phyloP scores from a whole-genome alignment of 2,329 filamentous ascomycete genomes.

The Cercospora brassicicola region DNA sequence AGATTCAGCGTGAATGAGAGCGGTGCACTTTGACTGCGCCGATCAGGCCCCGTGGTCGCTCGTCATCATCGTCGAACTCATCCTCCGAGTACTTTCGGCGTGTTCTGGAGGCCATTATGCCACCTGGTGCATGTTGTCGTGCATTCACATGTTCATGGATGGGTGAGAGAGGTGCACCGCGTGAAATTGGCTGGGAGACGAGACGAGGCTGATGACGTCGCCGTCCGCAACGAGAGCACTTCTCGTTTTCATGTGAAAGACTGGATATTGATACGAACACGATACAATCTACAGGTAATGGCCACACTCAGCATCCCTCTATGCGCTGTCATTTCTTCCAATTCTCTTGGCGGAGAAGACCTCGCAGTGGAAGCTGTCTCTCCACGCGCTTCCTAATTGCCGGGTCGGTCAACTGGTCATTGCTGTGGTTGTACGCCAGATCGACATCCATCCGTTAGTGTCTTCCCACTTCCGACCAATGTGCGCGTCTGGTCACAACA shows the following conservation, averaged over 20 bases:
- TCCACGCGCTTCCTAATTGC: background rate
- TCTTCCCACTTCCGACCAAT: background rate
- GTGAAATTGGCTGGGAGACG: background rate
- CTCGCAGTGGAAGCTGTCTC: background rate
- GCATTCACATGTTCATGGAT: background rate
- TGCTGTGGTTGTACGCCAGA: constrained; percentile 14
- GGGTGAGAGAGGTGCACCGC: background rate
- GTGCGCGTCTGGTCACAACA: background rate
- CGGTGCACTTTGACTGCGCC: constrained; percentile 6
- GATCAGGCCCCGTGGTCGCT: constrained; percentile 7
- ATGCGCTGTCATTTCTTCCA: background rate
- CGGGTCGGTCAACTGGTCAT: background rate
- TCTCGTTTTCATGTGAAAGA: background rate
- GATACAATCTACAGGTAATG: background rate
- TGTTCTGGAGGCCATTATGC: constrained; percentile 9
- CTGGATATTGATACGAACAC: background rate
- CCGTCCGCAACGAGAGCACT: background rate
- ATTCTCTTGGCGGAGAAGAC: background rate
- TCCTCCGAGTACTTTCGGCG: constrained; percentile 11
- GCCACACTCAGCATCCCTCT: background rate
- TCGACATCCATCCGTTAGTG: constrained; percentile 8
- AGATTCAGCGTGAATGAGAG: background rate
- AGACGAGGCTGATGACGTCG: background rate
- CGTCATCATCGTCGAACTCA: constrained; percentile 12
- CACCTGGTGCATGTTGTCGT: background rate